Evolutionary conservation across 129 eudicot genomes (phyloP).

Genomic region (Gnaphalium uliginosum): DNA sequence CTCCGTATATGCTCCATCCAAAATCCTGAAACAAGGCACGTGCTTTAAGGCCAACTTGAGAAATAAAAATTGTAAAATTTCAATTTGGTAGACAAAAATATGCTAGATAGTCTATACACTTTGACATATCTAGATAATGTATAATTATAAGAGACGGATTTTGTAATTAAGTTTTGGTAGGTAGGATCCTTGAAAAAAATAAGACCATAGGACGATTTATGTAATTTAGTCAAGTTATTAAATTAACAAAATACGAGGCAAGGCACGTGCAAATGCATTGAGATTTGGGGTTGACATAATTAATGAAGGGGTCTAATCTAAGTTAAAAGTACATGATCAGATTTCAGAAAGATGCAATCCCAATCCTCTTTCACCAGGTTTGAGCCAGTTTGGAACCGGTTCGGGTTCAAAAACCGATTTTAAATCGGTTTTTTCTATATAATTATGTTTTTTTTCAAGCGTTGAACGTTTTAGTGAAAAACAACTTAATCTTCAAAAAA

Average conservation of each 20-base stretch:
- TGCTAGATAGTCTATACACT: too few species aligned
- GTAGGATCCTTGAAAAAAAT: neutral
- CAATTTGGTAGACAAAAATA: neutral
- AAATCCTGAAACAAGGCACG: constrained; percentile 24
- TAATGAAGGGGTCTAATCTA: neutral
- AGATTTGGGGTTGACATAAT: constrained; percentile 17
- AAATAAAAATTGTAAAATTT: neutral
- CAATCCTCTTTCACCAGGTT: too few species aligned
- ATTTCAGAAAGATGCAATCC: constrained; percentile 7
- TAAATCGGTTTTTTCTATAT: too few species aligned
- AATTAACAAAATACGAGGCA: neutral
- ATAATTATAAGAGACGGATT: neutral
- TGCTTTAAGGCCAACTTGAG: neutral
- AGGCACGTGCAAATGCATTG: constrained; percentile 23
- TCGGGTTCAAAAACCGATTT: too few species aligned
- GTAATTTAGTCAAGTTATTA: too few species aligned
- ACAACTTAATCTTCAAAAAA: too few species aligned
- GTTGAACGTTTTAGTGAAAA: too few species aligned
- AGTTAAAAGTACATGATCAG: constrained; percentile 10
- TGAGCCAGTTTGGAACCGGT: too few species aligned
- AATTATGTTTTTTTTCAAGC: too few species aligned
- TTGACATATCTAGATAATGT: neutral
- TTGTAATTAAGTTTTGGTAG: too few species aligned
- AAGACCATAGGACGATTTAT: neutral
- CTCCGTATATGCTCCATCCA: constrained; percentile 11